Evolutionary conservation across 805 yeast genomes (phyloP).

Genomic region (Kodamaea kaohsiungensis): DNA sequence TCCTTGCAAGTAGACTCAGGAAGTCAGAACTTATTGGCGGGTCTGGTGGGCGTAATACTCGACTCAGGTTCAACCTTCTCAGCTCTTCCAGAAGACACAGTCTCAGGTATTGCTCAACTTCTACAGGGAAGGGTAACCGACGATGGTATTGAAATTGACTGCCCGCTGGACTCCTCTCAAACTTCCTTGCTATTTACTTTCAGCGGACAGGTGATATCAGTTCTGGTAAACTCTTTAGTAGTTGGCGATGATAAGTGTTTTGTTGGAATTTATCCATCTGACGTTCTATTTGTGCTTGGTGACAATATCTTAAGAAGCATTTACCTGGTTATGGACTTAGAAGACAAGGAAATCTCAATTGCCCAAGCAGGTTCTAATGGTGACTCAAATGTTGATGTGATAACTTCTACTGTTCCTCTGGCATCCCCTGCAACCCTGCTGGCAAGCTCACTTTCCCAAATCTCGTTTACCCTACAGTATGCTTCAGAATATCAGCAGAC

Average conservation of each 20-base stretch:
- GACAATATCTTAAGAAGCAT: conserved; percentile 54
- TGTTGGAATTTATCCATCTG: not conserved
- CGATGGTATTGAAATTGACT: conserved; percentile 10
- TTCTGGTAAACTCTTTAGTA: conserved; percentile 16
- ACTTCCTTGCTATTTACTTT: conserved; percentile 19
- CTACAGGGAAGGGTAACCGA: too few relatives aligned
- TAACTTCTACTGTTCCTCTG: not conserved
- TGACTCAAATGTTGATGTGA: conserved; percentile 5
- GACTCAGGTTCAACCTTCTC: too few relatives aligned
- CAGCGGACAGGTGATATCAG: conserved; percentile 8
- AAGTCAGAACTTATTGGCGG: too few relatives aligned
- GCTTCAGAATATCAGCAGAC: too few relatives aligned
- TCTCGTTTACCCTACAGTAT: too few relatives aligned
- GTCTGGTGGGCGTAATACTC: too few relatives aligned
- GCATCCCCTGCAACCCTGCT: too few relatives aligned
- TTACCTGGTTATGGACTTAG: conserved; percentile 57
- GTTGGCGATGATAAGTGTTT: not conserved
- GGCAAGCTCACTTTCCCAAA: too few relatives aligned
- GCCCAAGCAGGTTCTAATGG: conserved; percentile 45
- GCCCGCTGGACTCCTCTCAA: conserved; percentile 18
- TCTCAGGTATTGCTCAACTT: too few relatives aligned
- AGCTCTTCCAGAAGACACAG: too few relatives aligned
- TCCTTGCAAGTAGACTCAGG: too few relatives aligned
- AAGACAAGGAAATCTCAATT: conserved; percentile 40
- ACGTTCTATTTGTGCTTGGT: conserved; percentile 43